Conservation (phyloP, 2,329 filamentous ascomycete genomes). For the Aspergillus aculeatinus region DNA sequence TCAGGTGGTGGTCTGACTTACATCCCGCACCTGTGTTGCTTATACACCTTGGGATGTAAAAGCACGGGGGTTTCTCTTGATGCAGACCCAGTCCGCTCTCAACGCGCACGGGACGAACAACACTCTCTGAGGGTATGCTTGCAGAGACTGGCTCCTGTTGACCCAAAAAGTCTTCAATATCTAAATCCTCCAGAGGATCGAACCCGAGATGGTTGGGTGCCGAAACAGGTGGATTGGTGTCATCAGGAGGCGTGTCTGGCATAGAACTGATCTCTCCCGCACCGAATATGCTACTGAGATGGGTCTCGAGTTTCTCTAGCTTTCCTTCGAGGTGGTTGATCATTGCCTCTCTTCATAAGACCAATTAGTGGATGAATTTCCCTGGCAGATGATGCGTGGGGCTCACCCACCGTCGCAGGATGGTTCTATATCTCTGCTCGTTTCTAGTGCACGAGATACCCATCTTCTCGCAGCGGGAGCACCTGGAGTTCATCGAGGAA, state of each 20-base stretch:
- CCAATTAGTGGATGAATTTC: not conserved
- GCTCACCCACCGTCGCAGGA: not conserved
- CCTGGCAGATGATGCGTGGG: not conserved
- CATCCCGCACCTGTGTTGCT: constrained; percentile 7
- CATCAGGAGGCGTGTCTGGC: not conserved
- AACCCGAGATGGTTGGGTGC: not conserved
- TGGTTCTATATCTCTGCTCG: not conserved
- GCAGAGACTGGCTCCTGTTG: not conserved
- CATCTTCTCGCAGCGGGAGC: constrained; percentile 4
- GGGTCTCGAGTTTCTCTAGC: constrained; percentile 18
- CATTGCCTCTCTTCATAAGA: constrained; percentile 13
- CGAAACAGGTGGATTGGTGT: not conserved
- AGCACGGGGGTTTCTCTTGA: not conserved
- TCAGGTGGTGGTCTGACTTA: not conserved
- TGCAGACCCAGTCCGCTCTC: not conserved
- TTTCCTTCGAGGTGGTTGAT: constrained; percentile 19
- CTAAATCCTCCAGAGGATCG: not conserved
- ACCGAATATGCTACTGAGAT: constrained; percentile 13
- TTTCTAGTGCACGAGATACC: constrained; percentile 2
- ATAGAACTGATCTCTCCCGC: not conserved
- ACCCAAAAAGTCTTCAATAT: not conserved
- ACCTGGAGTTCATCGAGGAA: not conserved
- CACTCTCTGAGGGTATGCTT: not conserved
- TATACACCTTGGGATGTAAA: constrained; percentile 16
- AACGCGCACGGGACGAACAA: not conserved